Base-by-base conservation (phyloP, 129 eudicot genomes). In the Pseudognaphalium luteoalbum region DNA sequence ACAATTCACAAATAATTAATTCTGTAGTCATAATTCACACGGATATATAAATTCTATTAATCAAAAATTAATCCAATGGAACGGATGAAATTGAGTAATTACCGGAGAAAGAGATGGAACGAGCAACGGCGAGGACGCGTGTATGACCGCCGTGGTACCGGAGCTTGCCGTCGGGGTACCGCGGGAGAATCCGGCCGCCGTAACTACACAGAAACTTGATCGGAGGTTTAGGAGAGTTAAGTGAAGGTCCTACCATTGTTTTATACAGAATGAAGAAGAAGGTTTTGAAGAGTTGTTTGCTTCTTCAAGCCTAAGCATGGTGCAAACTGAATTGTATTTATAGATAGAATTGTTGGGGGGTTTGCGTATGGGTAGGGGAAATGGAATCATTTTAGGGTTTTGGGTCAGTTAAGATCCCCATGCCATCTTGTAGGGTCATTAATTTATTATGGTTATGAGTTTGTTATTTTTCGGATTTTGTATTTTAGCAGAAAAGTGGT, bases 81-180 rank as follows among this genome's bases (percentile, higher is more conserved):
- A 44, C 12, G 16, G 52, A 44, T 44, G 17, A 6, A 35, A 8
- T 16, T 19, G 0, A 4, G 7, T 63, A 2, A 80, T 87, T 81
- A 94, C 98, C 98, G 14, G 91, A 21, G 19, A 88, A 91, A 0
- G 93, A 82, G 70, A 89, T 76, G 82, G 98, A 86, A 59, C 92
- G 86, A 52, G 33, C 50, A 58, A 94, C 97, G 72, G 98, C 80
- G 35, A 94, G 97, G 74, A 94, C 86, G 21, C 98, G 96, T 21
- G 98, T 94, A 33, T 94, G 90, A 72, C 98, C 98, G 32, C 98
- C 98, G 20, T 88, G 90, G 75, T 94, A 94, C 34, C 98, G 91
- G 78, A 94, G 97, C 72, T 88, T 94, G 76, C 93, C 98, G 81
- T 94, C 98, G 35, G 98, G 90, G 68, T 87, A 78, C 73, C 98